These are phyloP conservation scores for Pleurotus pulmonarius DNA, from an alignment of 768 basidiomycete genomes.

Conservation along the genomic window DNA sequence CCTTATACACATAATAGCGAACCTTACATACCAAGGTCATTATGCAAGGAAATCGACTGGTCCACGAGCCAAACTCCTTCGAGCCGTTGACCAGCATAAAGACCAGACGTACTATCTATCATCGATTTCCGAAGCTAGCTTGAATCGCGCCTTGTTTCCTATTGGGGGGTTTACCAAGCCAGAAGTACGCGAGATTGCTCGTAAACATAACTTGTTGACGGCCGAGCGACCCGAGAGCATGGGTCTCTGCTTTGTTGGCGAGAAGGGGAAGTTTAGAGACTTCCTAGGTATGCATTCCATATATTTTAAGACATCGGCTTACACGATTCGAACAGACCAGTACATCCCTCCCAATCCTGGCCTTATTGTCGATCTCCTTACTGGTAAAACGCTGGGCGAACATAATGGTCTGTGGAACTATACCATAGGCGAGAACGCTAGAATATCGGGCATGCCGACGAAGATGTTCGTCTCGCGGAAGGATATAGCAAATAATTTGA, in stretches of 20 bases:
- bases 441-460: slow-evolving; percentile 54
- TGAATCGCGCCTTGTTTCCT: slow-evolving; percentile 76
- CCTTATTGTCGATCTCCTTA: slow-evolving; percentile 54
- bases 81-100: slow-evolving; percentile 58
- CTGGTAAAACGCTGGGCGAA: slow-evolving; percentile 48
- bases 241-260: slow-evolving; percentile 93
- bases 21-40: slow-evolving; percentile 52
- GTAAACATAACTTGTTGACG: slow-evolving; percentile 58
- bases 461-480: slow-evolving; percentile 76
- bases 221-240: slow-evolving; percentile 82
- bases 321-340: slow-evolving; percentile 45
- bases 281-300: slow-evolving; percentile 58
- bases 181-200: slow-evolving; percentile 71
- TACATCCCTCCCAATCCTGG: slow-evolving; percentile 75
- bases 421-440: slow-evolving; percentile 81
- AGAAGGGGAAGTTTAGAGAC: slow-evolving; percentile 63
- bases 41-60: slow-evolving; percentile 62
- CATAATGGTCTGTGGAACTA: slow-evolving; percentile 83
- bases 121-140: slow-evolving; percentile 62
- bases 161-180: slow-evolving; percentile 63
- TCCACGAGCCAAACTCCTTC: slow-evolving; percentile 49
- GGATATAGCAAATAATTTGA: slow-evolving; percentile 53
- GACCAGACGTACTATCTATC: slow-evolving; percentile 94
- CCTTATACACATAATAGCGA: neutral
- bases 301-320: neutral